Evolutionary conservation across 2,329 filamentous ascomycete genomes (phyloP).

Genomic region (Aspergillus sp.): DNA sequence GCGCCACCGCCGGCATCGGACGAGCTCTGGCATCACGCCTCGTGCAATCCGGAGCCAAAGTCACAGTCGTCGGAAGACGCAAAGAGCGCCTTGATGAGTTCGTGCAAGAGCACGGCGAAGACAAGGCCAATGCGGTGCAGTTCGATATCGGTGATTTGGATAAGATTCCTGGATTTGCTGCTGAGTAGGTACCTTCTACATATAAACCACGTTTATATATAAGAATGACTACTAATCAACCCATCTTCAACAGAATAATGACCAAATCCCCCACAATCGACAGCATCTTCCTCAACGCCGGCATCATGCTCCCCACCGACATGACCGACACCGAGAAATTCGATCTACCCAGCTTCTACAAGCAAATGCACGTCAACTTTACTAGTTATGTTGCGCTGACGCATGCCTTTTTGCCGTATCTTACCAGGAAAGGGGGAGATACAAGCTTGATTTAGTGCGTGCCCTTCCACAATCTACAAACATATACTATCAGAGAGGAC

Average conservation of each 20-base stretch:
- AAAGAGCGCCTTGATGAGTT: slow-evolving; percentile 54
- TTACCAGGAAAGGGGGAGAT: slow-evolving; percentile 31
- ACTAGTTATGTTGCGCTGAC: slow-evolving; percentile 49
- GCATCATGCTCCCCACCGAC: slow-evolving; percentile 53
- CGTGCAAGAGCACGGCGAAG: slow-evolving; percentile 46
- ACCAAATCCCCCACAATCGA: slow-evolving; percentile 53
- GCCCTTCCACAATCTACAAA: neutral
- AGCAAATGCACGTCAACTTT: slow-evolving; percentile 54
- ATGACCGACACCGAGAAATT: slow-evolving; percentile 46
- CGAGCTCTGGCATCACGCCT: slow-evolving; percentile 44
- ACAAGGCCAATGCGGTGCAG: slow-evolving; percentile 42
- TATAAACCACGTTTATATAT: neutral
- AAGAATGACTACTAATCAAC: neutral
- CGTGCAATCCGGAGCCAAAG: slow-evolving; percentile 44
- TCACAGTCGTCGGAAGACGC: slow-evolving; percentile 60
- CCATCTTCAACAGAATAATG: neutral
- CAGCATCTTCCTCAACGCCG: slow-evolving; percentile 60
- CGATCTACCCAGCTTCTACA: slow-evolving; percentile 41
- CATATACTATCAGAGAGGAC: no score
- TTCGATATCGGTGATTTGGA: slow-evolving; percentile 53
- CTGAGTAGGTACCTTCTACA: neutral
- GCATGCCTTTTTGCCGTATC: slow-evolving; percentile 50
- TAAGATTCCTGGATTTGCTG: slow-evolving; percentile 46
- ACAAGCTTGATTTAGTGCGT: slow-evolving; percentile 38
- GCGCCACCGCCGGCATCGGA: slow-evolving; percentile 59